phyloP scores from a whole-genome alignment of 106 monocot species.

The Apostasia ramifera region DNA sequence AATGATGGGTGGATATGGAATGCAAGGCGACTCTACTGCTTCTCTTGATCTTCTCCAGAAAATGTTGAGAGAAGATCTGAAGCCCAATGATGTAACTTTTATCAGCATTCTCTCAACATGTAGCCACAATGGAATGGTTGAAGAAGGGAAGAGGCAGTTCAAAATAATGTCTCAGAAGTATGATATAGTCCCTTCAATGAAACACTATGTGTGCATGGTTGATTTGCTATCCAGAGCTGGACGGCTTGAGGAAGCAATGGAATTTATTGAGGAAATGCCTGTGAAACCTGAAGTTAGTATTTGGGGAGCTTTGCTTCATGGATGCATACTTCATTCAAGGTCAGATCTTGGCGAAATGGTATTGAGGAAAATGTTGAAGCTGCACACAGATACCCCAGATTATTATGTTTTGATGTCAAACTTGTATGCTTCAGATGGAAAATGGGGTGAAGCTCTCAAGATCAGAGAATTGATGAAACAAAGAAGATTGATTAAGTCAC shows the following conservation, averaged over 20 bases:
- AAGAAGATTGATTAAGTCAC: slow-evolving; percentile 40
- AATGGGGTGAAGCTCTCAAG: slow-evolving; percentile 33
- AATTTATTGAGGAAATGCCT: slow-evolving; percentile 53
- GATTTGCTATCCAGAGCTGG: slow-evolving; percentile 59
- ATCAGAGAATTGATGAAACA: slow-evolving; percentile 46
- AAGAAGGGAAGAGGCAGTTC: slow-evolving; percentile 38
- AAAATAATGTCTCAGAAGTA: slow-evolving; percentile 28
- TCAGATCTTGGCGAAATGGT: slow-evolving; percentile 52
- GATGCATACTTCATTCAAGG: slow-evolving; percentile 46
- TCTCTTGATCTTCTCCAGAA: slow-evolving; percentile 40
- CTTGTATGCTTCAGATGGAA: slow-evolving; percentile 50
- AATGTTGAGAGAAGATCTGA: slow-evolving; percentile 35
- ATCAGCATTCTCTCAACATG: slow-evolving; percentile 48
- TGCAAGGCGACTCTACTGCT: slow-evolving; percentile 44
- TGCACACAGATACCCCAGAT: slow-evolving; percentile 37
- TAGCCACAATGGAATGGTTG: slow-evolving; percentile 52
- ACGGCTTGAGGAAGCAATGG: slow-evolving; percentile 52
- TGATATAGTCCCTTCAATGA: slow-evolving; percentile 38
- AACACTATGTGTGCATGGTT: slow-evolving; percentile 66
- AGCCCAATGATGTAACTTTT: slow-evolving; percentile 49
- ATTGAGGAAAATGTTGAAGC: slow-evolving; percentile 33
- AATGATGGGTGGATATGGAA: slow-evolving; percentile 52
- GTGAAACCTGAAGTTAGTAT: slow-evolving; percentile 23
- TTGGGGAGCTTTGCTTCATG: slow-evolving; percentile 53
- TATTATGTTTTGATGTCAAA: slow-evolving; percentile 59